A percentile compares a stretch with the other conserved stretches of the same genome.
phyloP scores from a whole-genome alignment of 2,329 filamentous ascomycete genomes.

The Fusarium sterilihyphosum region DNA sequence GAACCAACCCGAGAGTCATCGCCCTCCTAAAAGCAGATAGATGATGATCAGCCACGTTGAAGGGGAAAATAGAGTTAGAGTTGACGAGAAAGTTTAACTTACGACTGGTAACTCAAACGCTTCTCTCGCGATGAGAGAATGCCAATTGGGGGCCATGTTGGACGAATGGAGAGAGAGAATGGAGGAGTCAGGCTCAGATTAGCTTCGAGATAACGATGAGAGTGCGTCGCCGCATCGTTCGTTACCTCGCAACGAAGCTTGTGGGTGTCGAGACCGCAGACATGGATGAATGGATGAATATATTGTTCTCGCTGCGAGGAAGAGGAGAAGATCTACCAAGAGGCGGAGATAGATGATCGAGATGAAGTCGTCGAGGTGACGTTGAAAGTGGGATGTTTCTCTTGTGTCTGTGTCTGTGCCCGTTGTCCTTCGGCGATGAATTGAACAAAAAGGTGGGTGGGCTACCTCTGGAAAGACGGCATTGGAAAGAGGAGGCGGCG shows the following conservation, averaged over 20 bases:
- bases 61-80: slow-evolving; percentile 1
- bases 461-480: neutral
- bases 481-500: neutral
- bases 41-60: neutral
- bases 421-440: neutral
- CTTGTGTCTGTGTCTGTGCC: neutral
- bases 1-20: slow-evolving; percentile 51
- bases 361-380: slow-evolving; percentile 20
- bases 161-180: neutral
- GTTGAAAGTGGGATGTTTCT: slow-evolving; percentile 26
- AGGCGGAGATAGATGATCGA: neutral
- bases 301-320: neutral
- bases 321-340: neutral
- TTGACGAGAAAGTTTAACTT: neutral
- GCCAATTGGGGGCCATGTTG: slow-evolving; percentile 25
- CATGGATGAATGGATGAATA: slow-evolving; percentile 21
- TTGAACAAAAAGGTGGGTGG: slow-evolving; percentile 18
- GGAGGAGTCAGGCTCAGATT: neutral
- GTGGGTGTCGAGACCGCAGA: neutral
- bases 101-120: slow-evolving; percentile 26
- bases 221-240: slow-evolving; percentile 24
- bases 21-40: slow-evolving; percentile 9
- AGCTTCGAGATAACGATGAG: slow-evolving; percentile 1
- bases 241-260: slow-evolving; percentile 19
- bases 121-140: slow-evolving; percentile 21